Percentiles rank a stretch among this genome's conserved stretches.
Conservation (phyloP, 2,329 filamentous ascomycete species). For the Colletotrichum tropicale region DNA sequence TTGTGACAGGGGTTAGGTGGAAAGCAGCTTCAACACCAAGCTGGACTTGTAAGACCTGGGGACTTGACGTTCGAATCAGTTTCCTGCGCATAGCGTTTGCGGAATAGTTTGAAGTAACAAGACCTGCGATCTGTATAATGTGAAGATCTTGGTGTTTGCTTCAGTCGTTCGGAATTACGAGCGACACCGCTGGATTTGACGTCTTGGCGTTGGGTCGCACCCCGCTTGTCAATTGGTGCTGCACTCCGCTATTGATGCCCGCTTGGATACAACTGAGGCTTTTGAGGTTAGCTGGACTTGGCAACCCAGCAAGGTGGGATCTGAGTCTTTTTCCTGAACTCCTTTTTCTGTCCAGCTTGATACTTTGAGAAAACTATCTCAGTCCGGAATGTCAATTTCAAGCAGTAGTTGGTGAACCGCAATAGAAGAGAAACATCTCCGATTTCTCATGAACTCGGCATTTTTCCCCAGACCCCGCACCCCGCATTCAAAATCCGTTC, state of each 20-base stretch:
- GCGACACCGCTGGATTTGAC: neutral
- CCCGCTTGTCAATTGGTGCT: neutral
- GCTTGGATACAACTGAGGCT: neutral
- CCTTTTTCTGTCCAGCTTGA: neutral
- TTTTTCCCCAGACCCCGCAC: neutral
- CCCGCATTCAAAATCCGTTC: neutral
- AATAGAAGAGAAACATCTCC: neutral
- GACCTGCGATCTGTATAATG: neutral
- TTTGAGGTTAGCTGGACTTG: neutral
- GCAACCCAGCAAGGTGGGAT: neutral
- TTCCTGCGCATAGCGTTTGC: neutral
- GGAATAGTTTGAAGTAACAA: fast-evolving
- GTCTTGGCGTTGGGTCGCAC: neutral
- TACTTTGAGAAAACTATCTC: neutral
- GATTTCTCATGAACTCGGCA: neutral
- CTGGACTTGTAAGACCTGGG: neutral
- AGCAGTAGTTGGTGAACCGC: neutral
- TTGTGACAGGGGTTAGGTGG: neutral
- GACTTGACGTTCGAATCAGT: neutral
- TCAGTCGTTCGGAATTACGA: neutral
- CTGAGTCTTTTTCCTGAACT: neutral
- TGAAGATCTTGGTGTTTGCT: neutral
- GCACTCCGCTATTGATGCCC: neutral
- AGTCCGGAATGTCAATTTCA: neutral
- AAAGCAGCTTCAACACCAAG: neutral